Percentiles rank a stretch among this genome's conserved stretches.
Evolutionary conservation across 116 monocot genomes (phyloP).

Genomic region (Cymodocea nodosa): DNA sequence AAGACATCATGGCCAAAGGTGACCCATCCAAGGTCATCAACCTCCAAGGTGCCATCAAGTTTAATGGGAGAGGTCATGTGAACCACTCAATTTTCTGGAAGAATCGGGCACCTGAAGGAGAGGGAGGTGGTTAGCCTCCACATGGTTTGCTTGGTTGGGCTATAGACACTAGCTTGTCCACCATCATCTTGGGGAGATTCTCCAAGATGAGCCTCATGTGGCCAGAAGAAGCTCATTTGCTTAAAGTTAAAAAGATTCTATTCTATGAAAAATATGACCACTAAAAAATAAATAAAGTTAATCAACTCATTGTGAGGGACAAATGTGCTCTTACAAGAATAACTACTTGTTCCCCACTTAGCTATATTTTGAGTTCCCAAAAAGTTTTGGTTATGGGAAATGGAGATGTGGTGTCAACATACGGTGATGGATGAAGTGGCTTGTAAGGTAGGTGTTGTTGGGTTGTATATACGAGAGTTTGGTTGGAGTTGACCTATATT

Average conservation of each 20-base stretch:
- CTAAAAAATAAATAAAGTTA: too few relatives aligned
- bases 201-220: too few relatives aligned
- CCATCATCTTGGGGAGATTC: too few relatives aligned
- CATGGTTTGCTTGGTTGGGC: slow-evolving; percentile 84
- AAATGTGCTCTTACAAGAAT: too few relatives aligned
- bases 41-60: slow-evolving; percentile 89
- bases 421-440: slow-evolving; percentile 61
- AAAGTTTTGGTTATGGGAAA: too few relatives aligned
- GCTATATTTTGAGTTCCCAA: too few relatives aligned
- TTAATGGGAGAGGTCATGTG: slow-evolving; percentile 95
- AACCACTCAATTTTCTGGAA: slow-evolving; percentile 97
- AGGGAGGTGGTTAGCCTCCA: slow-evolving; percentile 90
- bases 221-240: too few relatives aligned
- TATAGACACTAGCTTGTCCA: slow-evolving; percentile 70
- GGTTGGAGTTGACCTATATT: slow-evolving; percentile 42
- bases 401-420: slow-evolving; percentile 59
- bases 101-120: slow-evolving; percentile 61
- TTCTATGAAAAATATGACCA: too few relatives aligned
- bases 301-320: too few relatives aligned
- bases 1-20: slow-evolving; percentile 64
- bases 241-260: too few relatives aligned
- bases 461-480: slow-evolving; percentile 51
- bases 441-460: slow-evolving; percentile 73
- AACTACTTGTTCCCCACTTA: too few relatives aligned
- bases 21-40: slow-evolving; percentile 52